Base-by-base conservation (phyloP, 1,284 basidiomycete species). In the Austropuccinia psidii region DNA sequence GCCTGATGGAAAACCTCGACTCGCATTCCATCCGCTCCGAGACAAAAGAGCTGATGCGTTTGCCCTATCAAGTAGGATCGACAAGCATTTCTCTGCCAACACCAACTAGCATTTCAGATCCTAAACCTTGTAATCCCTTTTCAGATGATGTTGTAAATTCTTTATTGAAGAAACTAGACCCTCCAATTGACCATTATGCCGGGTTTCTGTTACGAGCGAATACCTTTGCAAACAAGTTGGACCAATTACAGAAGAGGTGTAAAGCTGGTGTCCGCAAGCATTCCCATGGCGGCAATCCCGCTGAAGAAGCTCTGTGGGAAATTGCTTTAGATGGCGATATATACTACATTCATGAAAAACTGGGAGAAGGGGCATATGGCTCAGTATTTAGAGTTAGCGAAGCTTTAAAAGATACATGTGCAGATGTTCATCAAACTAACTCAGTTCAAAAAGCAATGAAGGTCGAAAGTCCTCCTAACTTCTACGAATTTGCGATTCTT, bases 291-390 rank as follows among this genome's bases (percentile, higher is more conserved):
- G 57, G 64, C 66, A 47, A 27, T 27, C 52, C 45, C 37, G 24
- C 54, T 17, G 62, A 73, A 58, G 73, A 73, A 31, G 35, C 57
- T 47, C 24, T 41, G n/a, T 69, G 62, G 45, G 75, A 61, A 58
- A 43, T 66, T 33, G 24, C 39, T 31, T 60, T 70, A 55, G 41
- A 54, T 41, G 64, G 41, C 47, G 75, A 74, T 50, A 57, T 76
- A 73, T 75, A 76, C 77, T 19, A 78, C 76, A 41, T 98, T 9
- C 83, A 84, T 5, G 89, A 89, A 76, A 98, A 98, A 81, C 85
- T 99, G 27, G 96, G 96, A 5, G 95, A 99, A 83, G 96, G 96
- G 6, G 93, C 93, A 0, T 99, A 93, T 78, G 96, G 95, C 0
- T 87, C 90, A 2, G 96, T 98, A 11, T 99, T 96, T 83, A 87